Percentiles rank a stretch among this genome's conserved stretches.
These are phyloP conservation scores for Phytophthora sojae DNA, from an alignment of 352 stramenopile species.

Conservation along the genomic window DNA sequence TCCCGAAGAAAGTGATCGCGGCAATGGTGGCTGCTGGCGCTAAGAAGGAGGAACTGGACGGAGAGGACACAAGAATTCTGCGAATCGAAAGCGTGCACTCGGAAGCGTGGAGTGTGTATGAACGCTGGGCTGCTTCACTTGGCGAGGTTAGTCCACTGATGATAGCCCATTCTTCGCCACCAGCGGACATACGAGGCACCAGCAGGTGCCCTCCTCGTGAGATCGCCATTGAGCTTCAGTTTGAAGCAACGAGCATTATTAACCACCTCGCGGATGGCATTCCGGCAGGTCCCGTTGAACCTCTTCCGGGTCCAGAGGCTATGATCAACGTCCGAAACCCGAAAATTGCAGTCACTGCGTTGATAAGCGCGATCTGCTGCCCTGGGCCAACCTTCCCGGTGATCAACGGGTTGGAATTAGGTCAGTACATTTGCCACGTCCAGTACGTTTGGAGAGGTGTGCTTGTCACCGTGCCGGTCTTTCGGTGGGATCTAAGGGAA, in stretches of 20 bases:
- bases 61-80: not conserved
- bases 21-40: constrained; percentile 5
- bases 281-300: not conserved
- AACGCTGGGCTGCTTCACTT: not conserved
- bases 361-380: not conserved
- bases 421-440: not conserved
- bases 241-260: constrained; percentile 8
- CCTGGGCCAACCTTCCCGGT: not conserved
- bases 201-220: constrained; percentile 1
- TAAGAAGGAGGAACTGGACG: not conserved
- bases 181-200: not conserved
- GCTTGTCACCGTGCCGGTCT: constrained; percentile 1
- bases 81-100: constrained; percentile 1
- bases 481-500: not conserved
- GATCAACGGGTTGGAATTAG: not conserved
- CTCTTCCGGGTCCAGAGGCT: not conserved
- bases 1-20: constrained; percentile 7
- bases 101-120: constrained; percentile 1
- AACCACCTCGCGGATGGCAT: constrained; percentile 9
- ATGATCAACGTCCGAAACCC: not conserved
- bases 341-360: not conserved
- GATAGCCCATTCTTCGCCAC: not conserved
- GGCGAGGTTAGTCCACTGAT: not conserved
- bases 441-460: not conserved
- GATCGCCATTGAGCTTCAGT: not conserved